Conservation (phyloP, 495 filamentous ascomycete species). For the Pyrenopolyporus hunteri region DNA sequence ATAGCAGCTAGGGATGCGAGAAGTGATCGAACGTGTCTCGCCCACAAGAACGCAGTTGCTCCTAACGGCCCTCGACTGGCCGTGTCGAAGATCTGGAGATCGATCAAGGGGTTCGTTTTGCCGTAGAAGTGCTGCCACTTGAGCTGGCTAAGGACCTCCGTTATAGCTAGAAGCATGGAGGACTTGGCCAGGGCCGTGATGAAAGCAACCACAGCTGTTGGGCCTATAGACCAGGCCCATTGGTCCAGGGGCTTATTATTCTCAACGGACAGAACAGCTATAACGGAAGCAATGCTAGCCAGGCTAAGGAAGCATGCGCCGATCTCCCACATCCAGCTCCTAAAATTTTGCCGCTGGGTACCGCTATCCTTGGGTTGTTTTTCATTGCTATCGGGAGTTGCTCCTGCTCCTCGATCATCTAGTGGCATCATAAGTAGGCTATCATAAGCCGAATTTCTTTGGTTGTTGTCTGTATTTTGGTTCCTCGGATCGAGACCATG, state of each 20-base stretch:
- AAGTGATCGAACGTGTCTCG: neutral
- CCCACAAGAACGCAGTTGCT: neutral
- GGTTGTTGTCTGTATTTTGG: neutral
- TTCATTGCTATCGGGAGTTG: neutral
- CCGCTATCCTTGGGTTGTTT: neutral
- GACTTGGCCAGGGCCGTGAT: neutral
- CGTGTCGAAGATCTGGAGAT: neutral
- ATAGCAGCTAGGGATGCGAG: neutral
- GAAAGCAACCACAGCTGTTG: constrained; percentile 1
- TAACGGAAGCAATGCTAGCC: neutral
- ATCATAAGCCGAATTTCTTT: neutral
- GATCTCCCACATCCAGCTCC: constrained; percentile 1
- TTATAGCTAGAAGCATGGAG: neutral
- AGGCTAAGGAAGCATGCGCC: constrained; percentile 3
- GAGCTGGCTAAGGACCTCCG: neutral
- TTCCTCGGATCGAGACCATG: neutral
- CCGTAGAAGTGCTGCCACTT: constrained; percentile 6
- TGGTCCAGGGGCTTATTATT: constrained; percentile 2
- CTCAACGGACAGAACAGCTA: neutral
- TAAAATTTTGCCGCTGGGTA: neutral
- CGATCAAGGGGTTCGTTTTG: neutral
- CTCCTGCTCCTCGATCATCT: neutral
- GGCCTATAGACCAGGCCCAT: constrained; percentile 1
- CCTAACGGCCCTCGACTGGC: neutral
- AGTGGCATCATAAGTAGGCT: neutral